Evolutionary conservation across 208 protist genomes (phyloP).

Genomic region (Crithidia brevicula): DNA sequence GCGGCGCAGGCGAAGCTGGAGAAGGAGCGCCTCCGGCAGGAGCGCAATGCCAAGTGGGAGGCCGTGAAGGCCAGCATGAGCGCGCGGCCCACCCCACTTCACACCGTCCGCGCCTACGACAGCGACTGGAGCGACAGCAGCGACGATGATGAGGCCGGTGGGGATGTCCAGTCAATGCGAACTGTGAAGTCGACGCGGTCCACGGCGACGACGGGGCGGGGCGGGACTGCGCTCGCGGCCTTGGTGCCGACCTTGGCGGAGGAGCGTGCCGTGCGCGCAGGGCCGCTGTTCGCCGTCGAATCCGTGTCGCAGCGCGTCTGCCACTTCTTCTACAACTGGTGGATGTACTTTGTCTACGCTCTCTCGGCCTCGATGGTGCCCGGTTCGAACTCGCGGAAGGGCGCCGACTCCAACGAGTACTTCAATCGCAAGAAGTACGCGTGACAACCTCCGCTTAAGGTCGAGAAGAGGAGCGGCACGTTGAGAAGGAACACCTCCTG

Average conservation of each 20-base stretch:
- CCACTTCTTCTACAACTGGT: slow-evolving; percentile 57
- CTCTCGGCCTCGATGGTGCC: slow-evolving; percentile 26
- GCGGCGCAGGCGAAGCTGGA: neutral
- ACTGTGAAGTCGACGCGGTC: neutral
- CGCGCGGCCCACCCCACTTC: slow-evolving; percentile 8
- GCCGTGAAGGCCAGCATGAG: slow-evolving; percentile 46
- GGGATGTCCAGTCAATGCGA: slow-evolving; percentile 7
- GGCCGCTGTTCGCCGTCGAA: slow-evolving; percentile 9
- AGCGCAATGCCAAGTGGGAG: slow-evolving; percentile 39
- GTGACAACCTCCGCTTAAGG: too few species aligned
- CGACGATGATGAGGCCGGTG: slow-evolving; percentile 20
- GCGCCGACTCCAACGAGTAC: slow-evolving; percentile 21
- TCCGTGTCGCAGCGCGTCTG: slow-evolving; percentile 28
- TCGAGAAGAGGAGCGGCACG: too few species aligned
- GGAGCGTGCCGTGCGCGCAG: slow-evolving; percentile 24
- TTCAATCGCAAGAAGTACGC: slow-evolving; percentile 39
- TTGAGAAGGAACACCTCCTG: too few species aligned
- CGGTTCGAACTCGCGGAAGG: slow-evolving; percentile 17
- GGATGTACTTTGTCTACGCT: slow-evolving; percentile 41
- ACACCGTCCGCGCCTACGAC: slow-evolving; percentile 25
- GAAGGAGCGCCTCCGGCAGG: slow-evolving; percentile 22
- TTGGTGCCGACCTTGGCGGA: slow-evolving; percentile 26
- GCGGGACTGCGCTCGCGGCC: slow-evolving; percentile 3
- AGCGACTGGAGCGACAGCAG: slow-evolving; percentile 32
- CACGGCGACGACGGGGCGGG: neutral